Base-by-base conservation (phyloP, 108 stramenopile genomes). In the Aurantiochytrium sp. region DNA sequence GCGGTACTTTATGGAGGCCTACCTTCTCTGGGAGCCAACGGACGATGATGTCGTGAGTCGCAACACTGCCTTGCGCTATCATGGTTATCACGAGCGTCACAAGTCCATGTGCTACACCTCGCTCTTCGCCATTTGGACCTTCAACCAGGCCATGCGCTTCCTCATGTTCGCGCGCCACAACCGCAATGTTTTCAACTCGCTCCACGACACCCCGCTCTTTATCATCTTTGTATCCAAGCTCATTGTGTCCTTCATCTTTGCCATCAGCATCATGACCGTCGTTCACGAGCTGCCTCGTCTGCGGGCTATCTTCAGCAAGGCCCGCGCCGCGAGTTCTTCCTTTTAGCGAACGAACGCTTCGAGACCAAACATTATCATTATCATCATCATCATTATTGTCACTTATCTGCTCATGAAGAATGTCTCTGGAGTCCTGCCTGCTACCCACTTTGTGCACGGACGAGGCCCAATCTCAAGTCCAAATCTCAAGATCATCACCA, bases 161-260 rank as follows among this genome's bases (percentile, higher is more conserved):
- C 28, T 83, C 23, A 53, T 83, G 12, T 83, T 83, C 23, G 76
- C 49, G 76, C 19, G 49, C 5, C 51, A 23, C 3, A 83, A 83
- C 76, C 51, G 49, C 19, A 83, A 83, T 35, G 76, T 53, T 16
- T 83, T 83, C 28, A 47, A 83, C 76, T 83, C 76, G 3, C 51
- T 83, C 25, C 76, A 83, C 51, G 76, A 83, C 51, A 83, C 76
- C 10, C 76, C 76, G 45, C 76, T 83, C 49, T 83, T 83, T 35
- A 53, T 53, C 76, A 83, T 83, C 45, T 83, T 83, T 35, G 51
- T 83, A 6, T 83, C 51, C 76, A 83, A 83, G 51, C 43, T 83
- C 23, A 18, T 53, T 45, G 19, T 53, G 8, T 83, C 49, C 23
- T 53, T 53, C 51, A 23, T 83, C 6, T n/a, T 47, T 18, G 76